phyloP scores from a whole-genome alignment of 208 protist species.

The Leishmania arabica region DNA sequence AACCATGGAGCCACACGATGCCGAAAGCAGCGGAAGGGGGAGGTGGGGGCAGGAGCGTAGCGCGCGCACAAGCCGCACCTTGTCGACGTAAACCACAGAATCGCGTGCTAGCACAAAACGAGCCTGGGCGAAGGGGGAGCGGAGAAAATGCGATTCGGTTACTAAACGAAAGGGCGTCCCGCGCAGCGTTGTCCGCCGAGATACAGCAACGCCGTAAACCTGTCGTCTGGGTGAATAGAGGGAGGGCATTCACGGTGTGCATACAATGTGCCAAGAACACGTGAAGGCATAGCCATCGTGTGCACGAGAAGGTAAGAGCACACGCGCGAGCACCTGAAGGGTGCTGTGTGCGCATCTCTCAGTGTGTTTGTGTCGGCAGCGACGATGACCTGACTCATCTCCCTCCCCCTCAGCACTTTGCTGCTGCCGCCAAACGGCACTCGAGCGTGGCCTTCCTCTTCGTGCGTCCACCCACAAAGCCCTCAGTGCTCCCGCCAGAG shows the following conservation, averaged over 20 bases:
- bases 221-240: neutral
- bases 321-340: neutral
- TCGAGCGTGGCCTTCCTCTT: neutral
- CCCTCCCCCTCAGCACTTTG: neutral
- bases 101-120: neutral
- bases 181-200: neutral
- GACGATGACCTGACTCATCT: neutral
- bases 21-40: neutral
- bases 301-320: neutral
- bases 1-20: neutral
- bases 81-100: neutral
- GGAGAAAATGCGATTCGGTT: neutral
- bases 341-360: neutral
- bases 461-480: neutral
- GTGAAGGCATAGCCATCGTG: neutral
- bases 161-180: neutral
- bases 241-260: neutral
- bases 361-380: neutral
- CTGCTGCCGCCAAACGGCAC: neutral
- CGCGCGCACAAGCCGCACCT: neutral
- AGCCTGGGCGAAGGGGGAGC: too few relatives aligned
- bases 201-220: neutral
- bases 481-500: neutral
- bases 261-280: neutral
- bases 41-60: neutral